Conservation (phyloP, 2,329 filamentous ascomycete genomes). For the Westerdykella aurantiaca region DNA sequence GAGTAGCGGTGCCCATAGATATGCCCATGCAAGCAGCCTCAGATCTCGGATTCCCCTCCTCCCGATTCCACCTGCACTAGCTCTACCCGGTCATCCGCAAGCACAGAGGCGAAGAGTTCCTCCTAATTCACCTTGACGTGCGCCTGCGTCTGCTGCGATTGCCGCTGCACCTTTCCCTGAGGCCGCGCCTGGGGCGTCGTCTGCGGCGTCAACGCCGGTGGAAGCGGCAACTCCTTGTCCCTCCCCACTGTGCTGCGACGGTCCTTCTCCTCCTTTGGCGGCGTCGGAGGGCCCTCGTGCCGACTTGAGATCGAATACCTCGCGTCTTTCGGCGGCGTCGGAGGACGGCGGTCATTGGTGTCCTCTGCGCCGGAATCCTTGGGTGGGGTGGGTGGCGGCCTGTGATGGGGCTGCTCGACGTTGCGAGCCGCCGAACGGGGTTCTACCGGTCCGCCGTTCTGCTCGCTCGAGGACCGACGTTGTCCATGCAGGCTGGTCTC, state of each 20-base stretch:
- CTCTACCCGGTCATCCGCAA: no score
- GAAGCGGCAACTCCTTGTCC: constrained; percentile 33
- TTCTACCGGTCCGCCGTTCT: constrained; percentile 9
- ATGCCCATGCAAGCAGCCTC: no score
- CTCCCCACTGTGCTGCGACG: constrained; percentile 12
- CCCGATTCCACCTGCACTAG: no score
- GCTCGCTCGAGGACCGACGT: constrained; percentile 19
- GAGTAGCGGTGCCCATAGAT: no score
- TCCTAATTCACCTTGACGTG: constrained; percentile 28
- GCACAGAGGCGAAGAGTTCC: no score
- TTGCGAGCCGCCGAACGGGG: constrained; percentile 8
- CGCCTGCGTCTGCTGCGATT: constrained; percentile 17
- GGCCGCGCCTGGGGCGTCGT: no score
- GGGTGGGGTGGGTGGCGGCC: constrained; percentile 43
- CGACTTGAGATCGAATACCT: constrained; percentile 16
- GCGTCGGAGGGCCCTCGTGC: constrained; percentile 35
- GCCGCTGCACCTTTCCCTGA: no score
- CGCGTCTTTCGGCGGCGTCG: constrained; percentile 36
- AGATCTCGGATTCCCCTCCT: no score
- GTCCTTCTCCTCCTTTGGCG: constrained; percentile 35
- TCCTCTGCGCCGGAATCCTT: constrained; percentile 31
- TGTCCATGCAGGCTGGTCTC: constrained; percentile 15
- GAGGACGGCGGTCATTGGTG: constrained; percentile 24
- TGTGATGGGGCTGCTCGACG: constrained; percentile 23
- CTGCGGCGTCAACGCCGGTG: background rate